Evolutionary conservation across 2,329 filamentous ascomycete species (phyloP).

Genomic region (Sodiomyces alkalinus): DNA sequence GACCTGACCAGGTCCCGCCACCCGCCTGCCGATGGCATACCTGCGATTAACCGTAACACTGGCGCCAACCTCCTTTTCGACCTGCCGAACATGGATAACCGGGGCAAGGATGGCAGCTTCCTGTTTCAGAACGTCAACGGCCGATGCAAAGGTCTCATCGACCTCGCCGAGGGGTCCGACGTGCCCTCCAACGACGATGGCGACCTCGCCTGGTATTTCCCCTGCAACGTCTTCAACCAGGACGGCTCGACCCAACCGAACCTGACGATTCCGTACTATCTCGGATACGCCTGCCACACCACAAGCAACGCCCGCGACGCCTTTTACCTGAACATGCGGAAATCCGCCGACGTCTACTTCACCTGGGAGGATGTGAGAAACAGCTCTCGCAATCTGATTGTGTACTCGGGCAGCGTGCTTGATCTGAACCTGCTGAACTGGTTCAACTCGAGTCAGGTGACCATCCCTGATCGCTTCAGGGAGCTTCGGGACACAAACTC

Average conservation of each 20-base stretch:
- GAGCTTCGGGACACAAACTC: conserved; percentile 56
- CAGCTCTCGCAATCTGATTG: conserved; percentile 72
- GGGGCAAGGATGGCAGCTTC: conserved; percentile 89
- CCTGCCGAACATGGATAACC: conserved; percentile 55
- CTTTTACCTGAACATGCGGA: conserved; percentile 56
- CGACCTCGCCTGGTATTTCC: conserved; percentile 91
- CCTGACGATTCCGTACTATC: conserved; percentile 56
- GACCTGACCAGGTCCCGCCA: conserved; percentile 66
- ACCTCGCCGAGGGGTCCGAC: conserved; percentile 50
- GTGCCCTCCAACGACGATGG: conserved; percentile 61
- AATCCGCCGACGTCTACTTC: conserved; percentile 80
- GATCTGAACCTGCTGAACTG: conserved; percentile 79
- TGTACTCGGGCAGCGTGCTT: conserved; percentile 87
- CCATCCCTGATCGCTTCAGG: conserved; percentile 62
- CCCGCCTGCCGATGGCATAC: conserved; percentile 66
- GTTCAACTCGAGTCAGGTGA: conserved; percentile 75
- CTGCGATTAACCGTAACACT: conserved; percentile 27
- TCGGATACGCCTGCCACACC: conserved; percentile 84
- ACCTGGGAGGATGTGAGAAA: conserved; percentile 93
- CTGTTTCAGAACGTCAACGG: conserved; percentile 98
- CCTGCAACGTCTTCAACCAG: conserved; percentile 81
- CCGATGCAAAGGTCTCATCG: conserved; percentile 86
- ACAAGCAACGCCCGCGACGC: conserved; percentile 47
- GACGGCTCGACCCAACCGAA: conserved; percentile 77
- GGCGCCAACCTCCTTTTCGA: conserved; percentile 76